phyloP scores from a whole-genome alignment of 2,329 filamentous ascomycete species.

The Metarhizium anisopliae region DNA sequence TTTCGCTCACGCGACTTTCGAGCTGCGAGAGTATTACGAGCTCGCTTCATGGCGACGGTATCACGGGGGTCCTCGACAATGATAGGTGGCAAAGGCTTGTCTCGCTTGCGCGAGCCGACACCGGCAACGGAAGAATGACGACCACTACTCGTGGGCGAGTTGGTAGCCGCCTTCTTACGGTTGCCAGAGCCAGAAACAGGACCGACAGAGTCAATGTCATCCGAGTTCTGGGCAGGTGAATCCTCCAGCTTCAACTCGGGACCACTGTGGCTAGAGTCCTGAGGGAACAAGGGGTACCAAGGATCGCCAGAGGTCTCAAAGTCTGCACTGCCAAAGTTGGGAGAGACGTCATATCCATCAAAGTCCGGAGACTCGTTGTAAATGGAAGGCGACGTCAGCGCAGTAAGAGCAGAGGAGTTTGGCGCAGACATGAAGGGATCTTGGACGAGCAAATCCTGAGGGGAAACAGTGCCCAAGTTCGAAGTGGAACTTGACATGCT shows the following conservation, averaged over 20 bases:
- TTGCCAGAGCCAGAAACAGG: constrained; percentile 29
- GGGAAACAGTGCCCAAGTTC: constrained; percentile 68
- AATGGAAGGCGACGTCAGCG: constrained; percentile 76
- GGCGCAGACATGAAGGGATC: constrained; percentile 67
- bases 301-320: constrained; percentile 41
- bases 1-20: constrained; percentile 89
- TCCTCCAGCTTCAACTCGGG: constrained; percentile 23
- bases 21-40: constrained; percentile 85
- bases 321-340: constrained; percentile 58
- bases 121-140: constrained; percentile 64
- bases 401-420: constrained; percentile 72
- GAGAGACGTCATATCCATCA: constrained; percentile 69
- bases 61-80: constrained; percentile 66
- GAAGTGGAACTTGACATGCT: constrained; percentile 40
- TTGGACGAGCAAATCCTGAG: constrained; percentile 67
- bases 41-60: constrained; percentile 78
- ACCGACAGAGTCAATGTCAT: constrained; percentile 39
- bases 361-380: constrained; percentile 70
- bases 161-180: constrained; percentile 40
- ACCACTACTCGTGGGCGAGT: constrained; percentile 30
- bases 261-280: constrained; percentile 23
- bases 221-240: constrained; percentile 34
- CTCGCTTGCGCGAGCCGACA: constrained; percentile 64
- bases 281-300: constrained; percentile 70
- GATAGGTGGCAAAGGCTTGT: constrained; percentile 74